Evolutionary conservation across 2,329 filamentous ascomycete genomes (phyloP).

Genomic region (Arthrobotrys sinensis): DNA sequence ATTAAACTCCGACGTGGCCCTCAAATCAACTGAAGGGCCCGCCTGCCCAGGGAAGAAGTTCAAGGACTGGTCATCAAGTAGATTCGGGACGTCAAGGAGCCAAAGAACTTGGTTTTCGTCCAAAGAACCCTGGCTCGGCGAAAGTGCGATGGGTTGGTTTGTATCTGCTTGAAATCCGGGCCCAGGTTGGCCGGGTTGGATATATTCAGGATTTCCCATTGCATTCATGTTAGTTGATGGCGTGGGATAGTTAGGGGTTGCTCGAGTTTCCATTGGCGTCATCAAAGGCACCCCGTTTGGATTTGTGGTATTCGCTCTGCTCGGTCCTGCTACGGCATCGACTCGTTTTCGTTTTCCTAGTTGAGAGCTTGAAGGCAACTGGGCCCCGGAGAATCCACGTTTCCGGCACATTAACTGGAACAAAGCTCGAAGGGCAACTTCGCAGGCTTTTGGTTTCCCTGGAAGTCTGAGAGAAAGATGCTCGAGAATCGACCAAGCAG

Average conservation of each 20-base stretch:
- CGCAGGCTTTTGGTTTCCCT: constrained; percentile 53
- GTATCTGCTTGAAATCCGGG: constrained; percentile 9
- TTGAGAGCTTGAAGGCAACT: neutral
- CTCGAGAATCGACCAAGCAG: constrained; percentile 40
- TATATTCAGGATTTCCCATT: neutral
- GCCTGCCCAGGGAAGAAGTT: constrained; percentile 47
- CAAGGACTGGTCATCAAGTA: constrained; percentile 50
- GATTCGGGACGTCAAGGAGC: constrained; percentile 44
- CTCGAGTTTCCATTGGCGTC: constrained; percentile 1
- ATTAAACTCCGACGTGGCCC: constrained; percentile 49
- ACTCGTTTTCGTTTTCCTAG: constrained; percentile 27
- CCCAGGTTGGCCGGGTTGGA: neutral
- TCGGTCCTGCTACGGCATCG: neutral
- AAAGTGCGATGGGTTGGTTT: constrained; percentile 23
- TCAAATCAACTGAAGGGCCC: constrained; percentile 31
- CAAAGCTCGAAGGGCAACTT: constrained; percentile 45
- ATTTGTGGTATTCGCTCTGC: neutral
- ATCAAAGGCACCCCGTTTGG: neutral
- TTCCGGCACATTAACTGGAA: constrained; percentile 52
- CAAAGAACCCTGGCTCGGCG: constrained; percentile 32
- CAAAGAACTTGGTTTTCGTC: constrained; percentile 54
- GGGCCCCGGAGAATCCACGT: constrained; percentile 10
- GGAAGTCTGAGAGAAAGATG: constrained; percentile 43
- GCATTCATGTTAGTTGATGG: constrained; percentile 1
- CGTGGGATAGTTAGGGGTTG: neutral